phyloP scores from a whole-genome alignment of 208 protist genomes.

The Acanthamoeba healyi region DNA sequence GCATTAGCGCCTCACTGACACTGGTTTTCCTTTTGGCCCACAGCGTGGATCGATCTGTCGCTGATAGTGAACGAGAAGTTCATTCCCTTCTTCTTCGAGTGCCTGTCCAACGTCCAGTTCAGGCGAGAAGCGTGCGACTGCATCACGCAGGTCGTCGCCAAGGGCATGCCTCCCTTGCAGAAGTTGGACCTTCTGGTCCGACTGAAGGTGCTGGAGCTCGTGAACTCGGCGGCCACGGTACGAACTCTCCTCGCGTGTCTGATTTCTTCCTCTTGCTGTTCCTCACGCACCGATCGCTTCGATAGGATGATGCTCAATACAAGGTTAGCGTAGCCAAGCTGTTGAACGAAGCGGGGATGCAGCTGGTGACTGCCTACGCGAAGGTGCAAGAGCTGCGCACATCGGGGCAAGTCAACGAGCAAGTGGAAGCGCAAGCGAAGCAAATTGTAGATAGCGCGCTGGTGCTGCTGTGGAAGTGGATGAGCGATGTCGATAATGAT shows the following conservation, averaged over 20 bases:
- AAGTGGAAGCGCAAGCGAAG: slow-evolving; percentile 48
- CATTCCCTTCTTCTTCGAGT: slow-evolving; percentile 82
- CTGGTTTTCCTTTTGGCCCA: neutral
- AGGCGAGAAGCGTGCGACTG: slow-evolving; percentile 79
- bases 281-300: neutral
- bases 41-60: slow-evolving; percentile 83
- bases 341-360: slow-evolving; percentile 27
- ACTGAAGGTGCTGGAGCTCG: slow-evolving; percentile 56
- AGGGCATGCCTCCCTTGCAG: slow-evolving; percentile 70
- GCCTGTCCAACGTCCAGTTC: slow-evolving; percentile 52
- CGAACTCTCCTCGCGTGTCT: neutral
- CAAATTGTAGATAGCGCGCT: slow-evolving; percentile 73
- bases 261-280: neutral
- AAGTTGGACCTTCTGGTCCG: slow-evolving; percentile 61
- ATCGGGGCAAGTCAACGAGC: slow-evolving; percentile 27
- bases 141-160: slow-evolving; percentile 76
- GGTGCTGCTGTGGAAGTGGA: slow-evolving; percentile 67
- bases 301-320: slow-evolving; percentile 5
- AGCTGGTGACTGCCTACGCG: slow-evolving; percentile 50
- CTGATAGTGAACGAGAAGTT: slow-evolving; percentile 84
- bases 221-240: slow-evolving; percentile 39
- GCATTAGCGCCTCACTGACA: no score
- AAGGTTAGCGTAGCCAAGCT: slow-evolving; percentile 53
- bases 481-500: slow-evolving; percentile 59
- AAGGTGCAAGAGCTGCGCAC: slow-evolving; percentile 69